Evolutionary conservation across 805 yeast species (phyloP).

Genomic region (Yarrowia phangngaensis): DNA sequence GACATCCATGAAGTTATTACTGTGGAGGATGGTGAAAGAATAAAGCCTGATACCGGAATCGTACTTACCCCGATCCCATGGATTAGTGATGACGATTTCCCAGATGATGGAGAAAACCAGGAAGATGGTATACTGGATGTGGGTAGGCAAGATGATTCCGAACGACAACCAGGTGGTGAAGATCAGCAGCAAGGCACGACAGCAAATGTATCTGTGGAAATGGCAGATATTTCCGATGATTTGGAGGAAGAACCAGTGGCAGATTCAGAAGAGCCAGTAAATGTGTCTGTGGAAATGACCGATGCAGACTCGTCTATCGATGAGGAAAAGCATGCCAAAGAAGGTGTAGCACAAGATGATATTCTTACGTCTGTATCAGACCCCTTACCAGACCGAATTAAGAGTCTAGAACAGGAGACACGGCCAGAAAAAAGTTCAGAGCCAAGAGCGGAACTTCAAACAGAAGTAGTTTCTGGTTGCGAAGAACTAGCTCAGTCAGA

Average conservation of each 20-base stretch:
- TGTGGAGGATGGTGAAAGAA: slow-evolving; percentile 11
- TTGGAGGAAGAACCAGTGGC: too few species aligned
- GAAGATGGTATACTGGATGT: too few species aligned
- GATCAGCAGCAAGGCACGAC: background rate
- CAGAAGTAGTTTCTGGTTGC: too few species aligned
- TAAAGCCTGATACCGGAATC: slow-evolving; percentile 19
- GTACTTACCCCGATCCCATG: slow-evolving; percentile 24
- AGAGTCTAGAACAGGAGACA: too few species aligned
- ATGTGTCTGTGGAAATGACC: slow-evolving; percentile 24
- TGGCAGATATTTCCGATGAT: slow-evolving; percentile 8
- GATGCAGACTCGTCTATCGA: slow-evolving; percentile 5
- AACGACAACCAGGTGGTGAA: background rate
- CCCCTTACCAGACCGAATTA: too few species aligned
- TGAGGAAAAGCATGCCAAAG: background rate
- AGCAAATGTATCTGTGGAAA: slow-evolving; percentile 9
- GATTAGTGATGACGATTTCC: slow-evolving; percentile 4
- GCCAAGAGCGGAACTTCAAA: too few species aligned
- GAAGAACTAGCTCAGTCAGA: too few species aligned
- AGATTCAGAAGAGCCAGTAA: too few species aligned
- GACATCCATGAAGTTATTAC: slow-evolving; percentile 10
- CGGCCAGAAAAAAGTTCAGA: too few species aligned
- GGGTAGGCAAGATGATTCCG: background rate
- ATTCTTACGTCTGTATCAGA: too few species aligned
- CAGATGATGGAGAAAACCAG: background rate
- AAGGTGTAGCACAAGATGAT: background rate